Base-by-base conservation (phyloP, 1,139 yeast genomes). In the Candida glucosophila region DNA sequence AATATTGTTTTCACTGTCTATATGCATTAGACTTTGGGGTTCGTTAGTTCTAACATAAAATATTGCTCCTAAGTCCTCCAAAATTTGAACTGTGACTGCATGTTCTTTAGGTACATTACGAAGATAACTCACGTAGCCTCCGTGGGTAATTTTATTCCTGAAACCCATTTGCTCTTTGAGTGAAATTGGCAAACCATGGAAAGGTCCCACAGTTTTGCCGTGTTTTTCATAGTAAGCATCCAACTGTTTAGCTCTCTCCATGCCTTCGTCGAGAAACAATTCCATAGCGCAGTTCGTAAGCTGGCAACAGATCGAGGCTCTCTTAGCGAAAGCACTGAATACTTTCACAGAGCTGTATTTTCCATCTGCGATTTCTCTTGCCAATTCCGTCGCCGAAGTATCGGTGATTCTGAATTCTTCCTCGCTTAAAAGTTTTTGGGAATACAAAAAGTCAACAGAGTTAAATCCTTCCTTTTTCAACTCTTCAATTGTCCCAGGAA, bases 181-280 rank as follows among this genome's bases (percentile, higher is more conserved):
- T 2, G 90, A 78, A 19, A 80, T 53, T n/a, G 92, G 92, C 20
- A 80, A 55, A 11, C 92, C 92, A 40, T 80, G 92, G 32, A 80
- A 58, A 5, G 86, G 85, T 22, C 93, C 92, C 29, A 74, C 50
- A 0, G 77, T 54, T 41, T 73, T 69, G 12, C 88, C 86, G 27
- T 62, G 51, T 27, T 61, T 52, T 25, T 55, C 56, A 28, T 56
- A 58, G 39, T 72, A 63, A 9, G 44, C 52, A 31, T 58, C 65
- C 35, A 56, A 48, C 15, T 28, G 42, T 32, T 55, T 34, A 4
- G 64, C 64, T 33, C 56, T 47, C 25, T 52, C 37, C 32, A 58
- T 44, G 4, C 62, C 65, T 33, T 56, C 59, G 11, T 55, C 49
- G 14, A 52, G 38, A 34, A 57, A 55, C 12, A 57, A 33, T 15